Base-by-base conservation (phyloP, 2,329 filamentous ascomycete species). In the Trichothecium sympodiale region DNA sequence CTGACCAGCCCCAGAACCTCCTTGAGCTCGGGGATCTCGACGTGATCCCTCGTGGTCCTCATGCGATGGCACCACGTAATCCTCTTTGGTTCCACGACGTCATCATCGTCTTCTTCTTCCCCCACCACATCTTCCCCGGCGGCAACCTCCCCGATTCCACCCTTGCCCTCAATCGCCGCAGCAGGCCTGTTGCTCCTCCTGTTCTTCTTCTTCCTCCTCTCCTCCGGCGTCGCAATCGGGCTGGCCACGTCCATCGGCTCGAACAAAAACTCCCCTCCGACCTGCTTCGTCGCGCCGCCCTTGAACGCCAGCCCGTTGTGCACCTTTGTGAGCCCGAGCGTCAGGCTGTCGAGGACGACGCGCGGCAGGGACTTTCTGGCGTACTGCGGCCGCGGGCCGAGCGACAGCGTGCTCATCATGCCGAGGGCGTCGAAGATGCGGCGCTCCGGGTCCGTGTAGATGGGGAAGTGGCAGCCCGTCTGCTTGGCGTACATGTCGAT, bases 41-140 rank as follows among this genome's bases (percentile, higher is more conserved):
- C 71, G 51, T 93, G 85, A 45, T 88, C 84, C 33, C 84, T 63
- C 10, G 83, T 89, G 38, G 74, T 83, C 51, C 67, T 67, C 84
- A 93, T 93, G 18, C 83, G 69, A 58, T 89, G 83, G 47, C 80
- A 87, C 84, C 85, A 93, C 1, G 74, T 77, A 18, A 84, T 70
- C 37, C 61, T 62, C 58, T 82, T 81, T 48, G 72, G 64, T 48
- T 73, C 64, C 3, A 54, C 48, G 20, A 25, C 10, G 16, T 43
- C 42, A 8, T 46, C 51, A n/a, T 35, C 42, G 6, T 47, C 48
- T 14, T 39, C 37, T 4, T 34, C 42, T 12, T 3, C 35, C 37
- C 35, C 15, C 37, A 39, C 15, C 31, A 29, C 6, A 27, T 36
- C 7, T 29, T 35, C 30, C 33, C 13, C 44, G 33, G 6, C 20